These are phyloP conservation scores for Plasmopara muralis DNA, from an alignment of 352 stramenopile species.

Conservation along the genomic window DNA sequence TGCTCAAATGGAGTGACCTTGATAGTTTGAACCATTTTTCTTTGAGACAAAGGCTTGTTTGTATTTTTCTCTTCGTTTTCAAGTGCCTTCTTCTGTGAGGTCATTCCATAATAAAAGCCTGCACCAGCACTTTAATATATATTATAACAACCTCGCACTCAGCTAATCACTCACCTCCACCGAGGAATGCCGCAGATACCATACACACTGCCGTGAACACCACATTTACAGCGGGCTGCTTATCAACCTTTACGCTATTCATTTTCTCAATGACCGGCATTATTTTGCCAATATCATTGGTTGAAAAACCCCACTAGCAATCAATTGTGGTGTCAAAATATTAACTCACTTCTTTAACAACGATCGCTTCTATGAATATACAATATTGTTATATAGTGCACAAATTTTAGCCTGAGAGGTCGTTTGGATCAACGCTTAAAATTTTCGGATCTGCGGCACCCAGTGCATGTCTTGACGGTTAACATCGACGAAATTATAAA, in stretches of 20 bases:
- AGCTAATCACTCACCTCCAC: conserved; percentile 25
- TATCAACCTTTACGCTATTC: not conserved
- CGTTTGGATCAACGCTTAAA: too few relatives aligned
- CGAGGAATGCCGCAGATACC: conserved; percentile 33
- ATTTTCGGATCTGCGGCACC: too few relatives aligned
- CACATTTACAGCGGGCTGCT: conserved; percentile 14
- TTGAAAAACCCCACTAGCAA: too few relatives aligned
- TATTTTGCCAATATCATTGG: too few relatives aligned
- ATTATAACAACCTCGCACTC: not conserved
- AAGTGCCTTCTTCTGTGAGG: conserved; percentile 31
- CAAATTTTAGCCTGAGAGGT: too few relatives aligned
- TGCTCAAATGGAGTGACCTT: conserved; percentile 32
- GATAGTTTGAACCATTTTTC: conserved; percentile 23
- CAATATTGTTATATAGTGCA: too few relatives aligned
- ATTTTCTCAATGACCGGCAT: too few relatives aligned
- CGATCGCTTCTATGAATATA: too few relatives aligned
- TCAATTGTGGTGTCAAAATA: too few relatives aligned
- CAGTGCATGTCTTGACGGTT: too few relatives aligned
- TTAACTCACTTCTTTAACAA: too few relatives aligned
- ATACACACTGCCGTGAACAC: conserved; percentile 29
- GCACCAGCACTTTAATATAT: conserved; percentile 4
- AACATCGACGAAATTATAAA: too few relatives aligned
- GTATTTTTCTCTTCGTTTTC: conserved; percentile 30
- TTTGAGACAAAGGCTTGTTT: conserved; percentile 8
- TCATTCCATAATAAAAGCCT: conserved; percentile 65